These are phyloP conservation scores for Casaregolazyma suthepensis DNA, from an alignment of 1,139 yeast species.

Conservation along the genomic window DNA sequence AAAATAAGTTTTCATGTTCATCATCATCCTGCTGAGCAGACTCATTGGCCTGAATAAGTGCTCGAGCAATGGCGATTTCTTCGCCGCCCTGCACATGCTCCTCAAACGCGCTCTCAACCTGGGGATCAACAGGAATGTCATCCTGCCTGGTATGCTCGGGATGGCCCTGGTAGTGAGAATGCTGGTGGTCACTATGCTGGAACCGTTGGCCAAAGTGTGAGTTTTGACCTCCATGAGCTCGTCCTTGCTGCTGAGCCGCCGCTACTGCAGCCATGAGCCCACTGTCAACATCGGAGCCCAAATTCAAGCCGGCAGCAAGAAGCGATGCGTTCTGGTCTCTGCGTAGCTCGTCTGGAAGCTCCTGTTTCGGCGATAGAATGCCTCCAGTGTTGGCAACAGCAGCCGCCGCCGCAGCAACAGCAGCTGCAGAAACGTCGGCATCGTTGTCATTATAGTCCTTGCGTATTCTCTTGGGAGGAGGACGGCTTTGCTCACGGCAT, in stretches of 20 bases:
- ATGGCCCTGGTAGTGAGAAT: constrained; percentile 11
- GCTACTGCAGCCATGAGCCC: constrained; percentile 65
- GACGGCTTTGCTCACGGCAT: constrained; percentile 48
- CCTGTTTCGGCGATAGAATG: constrained; percentile 4
- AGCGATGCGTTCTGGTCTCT: constrained; percentile 14
- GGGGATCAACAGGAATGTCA: constrained; percentile 53
- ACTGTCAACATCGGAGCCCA: constrained; percentile 41
- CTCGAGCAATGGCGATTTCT: constrained; percentile 62
- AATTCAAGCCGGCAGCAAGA: constrained; percentile 29
- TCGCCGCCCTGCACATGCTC: constrained; percentile 41
- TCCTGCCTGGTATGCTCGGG: constrained; percentile 17
- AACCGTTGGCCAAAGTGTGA: constrained; percentile 7
- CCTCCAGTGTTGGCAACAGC: constrained; percentile 12
- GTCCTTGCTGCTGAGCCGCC: constrained; percentile 38
- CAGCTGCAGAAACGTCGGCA: constrained; percentile 16
- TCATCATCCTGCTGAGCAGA: constrained; percentile 23
- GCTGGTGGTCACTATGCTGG: constrained; percentile 9
- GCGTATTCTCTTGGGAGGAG: constrained; percentile 24
- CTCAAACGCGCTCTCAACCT: constrained; percentile 50
- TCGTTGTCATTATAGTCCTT: constrained; percentile 17
- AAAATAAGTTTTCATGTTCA: constrained; percentile 17
- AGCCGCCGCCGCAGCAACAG: constrained; percentile 15
- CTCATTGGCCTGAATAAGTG: constrained; percentile 56
- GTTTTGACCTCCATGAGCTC: constrained; percentile 11
- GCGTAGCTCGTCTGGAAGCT: constrained; percentile 3